Conservation (phyloP, 345 rosid species). For the Draba incana region DNA sequence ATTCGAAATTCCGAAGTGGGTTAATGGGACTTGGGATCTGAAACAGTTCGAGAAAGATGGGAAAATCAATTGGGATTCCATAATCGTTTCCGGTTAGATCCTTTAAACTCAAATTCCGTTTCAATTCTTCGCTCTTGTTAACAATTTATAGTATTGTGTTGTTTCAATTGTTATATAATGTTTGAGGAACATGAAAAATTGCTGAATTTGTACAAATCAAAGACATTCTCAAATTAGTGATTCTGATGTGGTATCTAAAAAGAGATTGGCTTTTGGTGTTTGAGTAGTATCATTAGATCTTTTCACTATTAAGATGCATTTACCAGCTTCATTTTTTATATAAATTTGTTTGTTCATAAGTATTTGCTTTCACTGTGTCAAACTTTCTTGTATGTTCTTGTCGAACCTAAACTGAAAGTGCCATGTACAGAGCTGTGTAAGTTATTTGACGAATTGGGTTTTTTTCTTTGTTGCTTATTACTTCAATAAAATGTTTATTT, state of each 20-base stretch:
- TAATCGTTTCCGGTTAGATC: conserved; percentile 86
- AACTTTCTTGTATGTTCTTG: no score
- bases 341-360: no score
- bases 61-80: conserved; percentile 84
- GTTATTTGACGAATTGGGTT: conserved; percentile 14
- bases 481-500: not conserved
- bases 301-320: no score
- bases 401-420: not conserved
- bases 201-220: not conserved
- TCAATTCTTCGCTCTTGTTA: not conserved
- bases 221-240: no score
- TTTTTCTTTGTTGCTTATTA: not conserved
- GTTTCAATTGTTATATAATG: not conserved
- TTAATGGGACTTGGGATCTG: conserved; percentile 93
- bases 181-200: not conserved
- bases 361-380: no score
- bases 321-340: no score
- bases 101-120: not conserved
- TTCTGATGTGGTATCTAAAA: no score
- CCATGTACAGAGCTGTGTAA: conserved; percentile 45
- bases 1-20: conserved; percentile 71
- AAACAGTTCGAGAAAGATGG: conserved; percentile 74
- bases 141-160: not conserved
- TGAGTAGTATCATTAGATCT: no score
- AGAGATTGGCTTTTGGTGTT: no score